A percentile compares a stretch with the other conserved stretches of the same genome.
phyloP scores from a whole-genome alignment of 106 monocot genomes.

The Dendrobium officinale region DNA sequence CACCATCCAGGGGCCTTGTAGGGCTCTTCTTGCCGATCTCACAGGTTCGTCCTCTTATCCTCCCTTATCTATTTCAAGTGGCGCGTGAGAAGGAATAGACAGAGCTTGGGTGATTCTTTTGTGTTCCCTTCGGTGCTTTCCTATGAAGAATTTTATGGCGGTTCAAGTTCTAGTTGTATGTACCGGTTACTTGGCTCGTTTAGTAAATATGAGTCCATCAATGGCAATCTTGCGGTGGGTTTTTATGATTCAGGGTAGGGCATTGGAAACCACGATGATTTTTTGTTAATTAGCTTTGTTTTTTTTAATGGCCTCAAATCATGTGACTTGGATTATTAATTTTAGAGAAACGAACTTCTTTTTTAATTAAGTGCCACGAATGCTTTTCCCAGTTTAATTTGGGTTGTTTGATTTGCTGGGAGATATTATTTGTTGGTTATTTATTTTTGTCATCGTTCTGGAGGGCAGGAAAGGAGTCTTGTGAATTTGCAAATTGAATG shows the following conservation, averaged over 20 bases:
- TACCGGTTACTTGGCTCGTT: background rate
- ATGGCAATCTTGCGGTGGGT: background rate
- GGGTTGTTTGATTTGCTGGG: too few relatives aligned
- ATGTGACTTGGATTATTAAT: too few relatives aligned
- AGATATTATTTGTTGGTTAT: background rate
- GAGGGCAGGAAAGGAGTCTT: background rate
- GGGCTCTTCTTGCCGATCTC: constrained; percentile 63
- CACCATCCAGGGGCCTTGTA: constrained; percentile 48
- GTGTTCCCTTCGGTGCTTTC: background rate
- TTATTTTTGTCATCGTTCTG: background rate
- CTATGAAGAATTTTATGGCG: background rate
- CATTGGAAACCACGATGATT: background rate
- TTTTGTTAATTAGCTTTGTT: too few relatives aligned
- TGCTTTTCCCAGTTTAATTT: too few relatives aligned
- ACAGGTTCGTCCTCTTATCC: constrained; percentile 23
- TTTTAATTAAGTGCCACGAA: too few relatives aligned
- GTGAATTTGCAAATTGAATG: background rate
- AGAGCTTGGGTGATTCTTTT: background rate
- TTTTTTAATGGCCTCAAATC: too few relatives aligned
- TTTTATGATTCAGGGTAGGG: background rate
- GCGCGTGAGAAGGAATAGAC: background rate
- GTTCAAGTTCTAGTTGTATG: background rate
- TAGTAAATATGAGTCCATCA: background rate
- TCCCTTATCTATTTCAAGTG: background rate
- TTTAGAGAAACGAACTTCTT: too few relatives aligned